Evolutionary conservation across 1,139 yeast genomes (phyloP), one percentile per base, ranked within the genome.

Genomic region (Geotrichum carabidarum): DNA sequence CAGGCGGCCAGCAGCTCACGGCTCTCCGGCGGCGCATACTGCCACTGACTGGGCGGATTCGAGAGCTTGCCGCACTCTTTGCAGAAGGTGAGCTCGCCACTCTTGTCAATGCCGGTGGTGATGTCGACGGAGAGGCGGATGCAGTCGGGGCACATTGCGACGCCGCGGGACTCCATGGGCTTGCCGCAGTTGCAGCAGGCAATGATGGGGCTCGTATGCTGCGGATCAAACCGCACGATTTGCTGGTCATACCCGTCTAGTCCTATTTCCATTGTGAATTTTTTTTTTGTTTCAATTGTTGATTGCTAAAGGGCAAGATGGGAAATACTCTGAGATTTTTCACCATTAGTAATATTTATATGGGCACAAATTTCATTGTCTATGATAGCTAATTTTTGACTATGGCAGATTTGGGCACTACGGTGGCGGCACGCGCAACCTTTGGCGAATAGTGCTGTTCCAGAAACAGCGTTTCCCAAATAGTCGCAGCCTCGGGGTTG

Each of bases 171-270:
- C 68, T 89, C 95, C 86, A 93, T 90, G 51, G 96, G 94, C 57
- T 87, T 90, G 71, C 99, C 99, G 83, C 99, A 94, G 81, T 87
- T 87, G 73, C 95, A 91, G 77, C 99, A 93, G 56, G 93, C 78
- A 60, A 94, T 95, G 5, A 95, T 86, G 30, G 97, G 95, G 27
- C 76, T 80, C n/a, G 75, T 70, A 58, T 71, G 75, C 36, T 63
- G 65, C 14, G 74, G 74, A 22, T 62, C 64, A 59, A 68, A 71
- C 35, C 35, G 55, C 44, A 49, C 51, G 18, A 55, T 49, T 30
- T 53, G 55, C 17, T 47, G 54, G 32, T 51, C 54, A 6, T 41
- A 30, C 22, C 50, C 50, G 35, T 48, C 37, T 18, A 41, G 37
- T 40, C 38, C 51, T 38, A 48, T 34, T 38, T 48, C 51, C 51